phyloP scores from a whole-genome alignment of 2,329 filamentous ascomycete species.

The Stromatinia cepivora region DNA sequence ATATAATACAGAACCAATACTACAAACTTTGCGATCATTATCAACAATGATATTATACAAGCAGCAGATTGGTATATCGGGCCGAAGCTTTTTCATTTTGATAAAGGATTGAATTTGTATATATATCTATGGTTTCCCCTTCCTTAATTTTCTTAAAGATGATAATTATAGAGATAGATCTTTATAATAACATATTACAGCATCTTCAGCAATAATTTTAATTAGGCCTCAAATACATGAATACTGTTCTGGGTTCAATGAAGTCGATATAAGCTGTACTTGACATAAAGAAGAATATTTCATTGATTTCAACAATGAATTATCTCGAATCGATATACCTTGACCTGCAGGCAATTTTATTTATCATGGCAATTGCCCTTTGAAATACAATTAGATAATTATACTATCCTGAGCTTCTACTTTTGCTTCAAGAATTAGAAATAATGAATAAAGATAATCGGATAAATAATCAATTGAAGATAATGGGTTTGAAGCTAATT shows the following conservation, averaged over 20 bases:
- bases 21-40: background rate
- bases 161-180: no score
- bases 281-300: background rate
- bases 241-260: background rate
- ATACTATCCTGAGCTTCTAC: background rate
- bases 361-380: background rate
- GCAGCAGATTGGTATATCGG: background rate
- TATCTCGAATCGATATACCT: no score
- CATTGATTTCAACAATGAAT: no score
- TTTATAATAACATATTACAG: background rate
- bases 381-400: background rate
- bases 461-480: background rate
- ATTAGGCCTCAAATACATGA: background rate
- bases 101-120: background rate
- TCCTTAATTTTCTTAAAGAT: no score
- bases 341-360: no score
- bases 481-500: background rate
- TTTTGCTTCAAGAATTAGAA: background rate
- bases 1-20: no score
- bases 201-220: background rate
- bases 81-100: background rate
- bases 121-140: background rate
- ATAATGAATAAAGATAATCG: background rate
- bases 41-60: background rate
- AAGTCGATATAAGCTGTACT: background rate